These are phyloP conservation scores for Didymella sp. DNA, from an alignment of 2,329 filamentous ascomycete species.

Conservation along the genomic window DNA sequence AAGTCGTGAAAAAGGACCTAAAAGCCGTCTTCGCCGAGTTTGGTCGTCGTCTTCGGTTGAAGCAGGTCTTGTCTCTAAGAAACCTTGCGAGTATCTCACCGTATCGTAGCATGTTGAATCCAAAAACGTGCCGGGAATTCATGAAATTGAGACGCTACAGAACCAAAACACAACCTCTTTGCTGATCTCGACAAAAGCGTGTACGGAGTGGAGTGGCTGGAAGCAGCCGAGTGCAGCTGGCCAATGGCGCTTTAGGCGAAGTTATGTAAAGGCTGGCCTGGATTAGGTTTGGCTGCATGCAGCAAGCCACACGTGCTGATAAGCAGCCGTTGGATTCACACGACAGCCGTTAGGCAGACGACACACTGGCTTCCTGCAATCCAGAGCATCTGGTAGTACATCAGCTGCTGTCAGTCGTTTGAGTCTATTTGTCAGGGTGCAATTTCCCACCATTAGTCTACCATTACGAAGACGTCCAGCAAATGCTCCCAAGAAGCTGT, in stretches of 20 bases:
- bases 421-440: background rate
- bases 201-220: background rate
- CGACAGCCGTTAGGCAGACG: background rate
- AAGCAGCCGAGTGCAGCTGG: background rate
- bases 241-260: background rate
- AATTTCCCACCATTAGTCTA: background rate
- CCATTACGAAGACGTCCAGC: no score
- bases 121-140: no score
- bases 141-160: background rate
- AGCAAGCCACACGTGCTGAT: conserved; percentile 10
- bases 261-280: background rate
- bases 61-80: no score
- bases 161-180: background rate
- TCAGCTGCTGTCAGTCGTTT: background rate
- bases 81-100: background rate
- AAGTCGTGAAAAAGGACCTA: no score
- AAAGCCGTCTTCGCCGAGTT: no score
- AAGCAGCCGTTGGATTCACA: conserved; percentile 1
- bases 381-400: background rate
- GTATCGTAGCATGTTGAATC: background rate
- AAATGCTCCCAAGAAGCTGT: background rate
- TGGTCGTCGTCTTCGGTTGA: no score
- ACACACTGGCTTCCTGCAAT: background rate
- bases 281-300: conserved; percentile 3
- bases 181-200: background rate